phyloP scores from a whole-genome alignment of 2,329 filamentous ascomycete genomes.

The Cladosporium sp. region DNA sequence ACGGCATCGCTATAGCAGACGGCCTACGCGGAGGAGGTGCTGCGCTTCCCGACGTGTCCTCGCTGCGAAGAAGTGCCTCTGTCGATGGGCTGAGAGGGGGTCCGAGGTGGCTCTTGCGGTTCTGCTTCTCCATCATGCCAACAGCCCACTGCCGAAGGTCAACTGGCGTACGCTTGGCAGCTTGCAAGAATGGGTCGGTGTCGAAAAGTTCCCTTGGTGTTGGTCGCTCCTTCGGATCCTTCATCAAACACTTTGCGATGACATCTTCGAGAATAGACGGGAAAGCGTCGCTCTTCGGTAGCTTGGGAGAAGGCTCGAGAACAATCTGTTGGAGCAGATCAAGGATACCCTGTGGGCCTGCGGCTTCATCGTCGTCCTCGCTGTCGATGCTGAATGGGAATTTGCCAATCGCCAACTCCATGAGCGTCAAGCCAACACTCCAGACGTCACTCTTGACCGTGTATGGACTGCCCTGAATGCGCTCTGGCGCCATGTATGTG shows the following conservation, averaged over 20 bases:
- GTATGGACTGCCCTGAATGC: conserved; percentile 95
- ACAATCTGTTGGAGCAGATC: conserved; percentile 97
- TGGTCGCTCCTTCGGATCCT: conserved; percentile 80
- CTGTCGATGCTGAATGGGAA: conserved; percentile 91
- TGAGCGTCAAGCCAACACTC: conserved; percentile 92
- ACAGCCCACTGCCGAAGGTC: conserved; percentile 92
- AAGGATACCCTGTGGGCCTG: conserved; percentile 83
- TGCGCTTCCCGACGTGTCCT: conserved; percentile 21
- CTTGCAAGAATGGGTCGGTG: conserved; percentile 88
- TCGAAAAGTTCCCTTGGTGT: conserved; percentile 93
- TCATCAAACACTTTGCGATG: conserved; percentile 91
- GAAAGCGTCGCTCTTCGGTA: conserved; percentile 97
- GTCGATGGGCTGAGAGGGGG: conserved; percentile 75
- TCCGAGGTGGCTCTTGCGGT: conserved; percentile 88
- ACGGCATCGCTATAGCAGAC: conserved; percentile 28
- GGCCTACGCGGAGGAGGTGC: conserved; percentile 22
- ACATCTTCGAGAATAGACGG: conserved; percentile 92
- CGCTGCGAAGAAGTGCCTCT: conserved; percentile 64
- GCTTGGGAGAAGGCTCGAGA: conserved; percentile 84
- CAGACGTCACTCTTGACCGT: conserved; percentile 98
- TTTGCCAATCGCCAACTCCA: conserved; percentile 96
- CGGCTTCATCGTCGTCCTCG: conserved; percentile 61
- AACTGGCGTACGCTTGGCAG: conserved; percentile 92
- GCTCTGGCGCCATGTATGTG: conserved; percentile 98
- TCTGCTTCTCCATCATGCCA: conserved; percentile 88